Percentiles rank a stretch among this genome's conserved stretches.
phyloP scores from a whole-genome alignment of 2,329 filamentous ascomycete species.

The Apiospora arundinis region DNA sequence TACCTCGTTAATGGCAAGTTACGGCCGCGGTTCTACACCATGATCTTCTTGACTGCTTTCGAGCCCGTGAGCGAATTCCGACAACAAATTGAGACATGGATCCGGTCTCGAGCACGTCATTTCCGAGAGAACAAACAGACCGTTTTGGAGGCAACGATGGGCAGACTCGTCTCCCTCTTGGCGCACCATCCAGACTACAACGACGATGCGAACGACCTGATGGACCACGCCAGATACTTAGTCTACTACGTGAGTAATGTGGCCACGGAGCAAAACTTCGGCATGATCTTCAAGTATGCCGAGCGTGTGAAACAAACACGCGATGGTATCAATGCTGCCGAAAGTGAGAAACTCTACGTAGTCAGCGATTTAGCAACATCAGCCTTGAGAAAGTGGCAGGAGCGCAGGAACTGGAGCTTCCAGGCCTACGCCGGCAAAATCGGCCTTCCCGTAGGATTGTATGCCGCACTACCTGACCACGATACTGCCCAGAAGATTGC shows the following conservation, averaged over 20 bases:
- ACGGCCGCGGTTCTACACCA: conserved; percentile 80
- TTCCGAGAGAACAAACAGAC: conserved; percentile 66
- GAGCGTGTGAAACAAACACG: conserved; percentile 90
- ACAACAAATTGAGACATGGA: conserved; percentile 82
- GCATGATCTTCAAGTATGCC: conserved; percentile 88
- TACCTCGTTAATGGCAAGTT: conserved; percentile 79
- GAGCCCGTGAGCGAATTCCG: conserved; percentile 80
- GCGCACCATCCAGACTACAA: conserved; percentile 94
- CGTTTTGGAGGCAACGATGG: conserved; percentile 81
- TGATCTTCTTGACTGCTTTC: conserved; percentile 89
- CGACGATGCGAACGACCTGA: conserved; percentile 68
- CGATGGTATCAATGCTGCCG: conserved; percentile 74
- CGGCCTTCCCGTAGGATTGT: conserved; percentile 80
- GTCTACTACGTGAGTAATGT: conserved; percentile 86
- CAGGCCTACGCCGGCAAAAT: conserved; percentile 84
- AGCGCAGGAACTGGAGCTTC: conserved; percentile 84
- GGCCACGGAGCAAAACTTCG: conserved; percentile 85
- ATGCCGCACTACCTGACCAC: conserved; percentile 76
- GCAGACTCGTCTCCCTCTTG: conserved; percentile 83
- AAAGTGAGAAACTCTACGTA: conserved; percentile 80
- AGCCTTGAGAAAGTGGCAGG: conserved; percentile 84
- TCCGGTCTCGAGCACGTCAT: conserved; percentile 77
- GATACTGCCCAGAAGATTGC: conserved; percentile 84
- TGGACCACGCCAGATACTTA: conserved; percentile 87
- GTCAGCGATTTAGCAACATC: conserved; percentile 86